Conservation (phyloP, 2,329 filamentous ascomycete genomes). For the Camillea tinctor region DNA sequence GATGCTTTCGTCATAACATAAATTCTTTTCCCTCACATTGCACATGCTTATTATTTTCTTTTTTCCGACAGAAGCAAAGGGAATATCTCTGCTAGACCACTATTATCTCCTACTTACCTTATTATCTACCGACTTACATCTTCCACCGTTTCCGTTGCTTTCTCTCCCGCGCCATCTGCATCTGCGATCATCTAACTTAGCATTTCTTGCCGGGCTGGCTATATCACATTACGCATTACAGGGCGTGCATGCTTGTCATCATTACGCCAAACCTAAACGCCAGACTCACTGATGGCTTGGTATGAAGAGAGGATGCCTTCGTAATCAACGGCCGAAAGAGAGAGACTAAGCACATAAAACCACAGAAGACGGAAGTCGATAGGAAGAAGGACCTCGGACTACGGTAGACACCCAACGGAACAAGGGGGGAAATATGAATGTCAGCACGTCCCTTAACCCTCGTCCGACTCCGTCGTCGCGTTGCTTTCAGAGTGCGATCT, state of each 20-base stretch:
- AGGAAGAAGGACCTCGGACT: neutral
- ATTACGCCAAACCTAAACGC: neutral
- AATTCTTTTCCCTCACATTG: slow-evolving; percentile 8
- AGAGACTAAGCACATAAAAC: neutral
- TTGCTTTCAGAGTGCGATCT: neutral
- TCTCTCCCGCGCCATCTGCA: neutral
- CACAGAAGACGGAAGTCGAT: neutral
- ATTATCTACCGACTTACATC: slow-evolving; percentile 1
- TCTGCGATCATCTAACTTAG: neutral
- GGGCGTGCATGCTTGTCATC: neutral
- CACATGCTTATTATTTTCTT: too few species aligned
- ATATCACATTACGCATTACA: neutral
- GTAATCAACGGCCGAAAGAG: neutral
- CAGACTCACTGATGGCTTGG: neutral
- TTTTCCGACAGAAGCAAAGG: slow-evolving; percentile 8
- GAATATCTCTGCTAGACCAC: slow-evolving; percentile 7
- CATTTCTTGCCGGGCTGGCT: too few species aligned
- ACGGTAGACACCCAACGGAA: neutral
- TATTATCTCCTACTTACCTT: slow-evolving; percentile 3
- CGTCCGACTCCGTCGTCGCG: neutral
- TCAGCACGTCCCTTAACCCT: neutral
- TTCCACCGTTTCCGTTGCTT: neutral
- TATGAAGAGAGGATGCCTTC: neutral
- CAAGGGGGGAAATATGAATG: neutral
- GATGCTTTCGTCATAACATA: slow-evolving; percentile 12